phyloP scores from a whole-genome alignment of 1,284 basidiomycete species.

The Gomphus bonarii region DNA sequence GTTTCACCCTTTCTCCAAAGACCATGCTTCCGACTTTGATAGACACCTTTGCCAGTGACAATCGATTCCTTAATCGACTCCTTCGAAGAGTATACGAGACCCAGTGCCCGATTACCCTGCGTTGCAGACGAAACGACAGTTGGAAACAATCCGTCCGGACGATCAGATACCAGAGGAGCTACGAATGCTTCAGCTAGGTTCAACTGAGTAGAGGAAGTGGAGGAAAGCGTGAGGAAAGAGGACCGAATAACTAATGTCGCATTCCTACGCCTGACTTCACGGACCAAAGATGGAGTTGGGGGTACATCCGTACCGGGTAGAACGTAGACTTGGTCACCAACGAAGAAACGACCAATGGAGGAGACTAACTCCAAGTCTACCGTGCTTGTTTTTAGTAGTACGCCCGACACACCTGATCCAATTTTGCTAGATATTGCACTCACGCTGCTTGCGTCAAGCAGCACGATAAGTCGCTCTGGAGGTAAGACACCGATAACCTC shows the following conservation, averaged over 20 bases:
- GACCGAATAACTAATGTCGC: slow-evolving; percentile 66
- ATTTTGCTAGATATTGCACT: slow-evolving; percentile 67
- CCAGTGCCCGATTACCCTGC: slow-evolving; percentile 72
- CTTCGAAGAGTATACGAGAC: slow-evolving; percentile 93
- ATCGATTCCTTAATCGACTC: slow-evolving; percentile 87
- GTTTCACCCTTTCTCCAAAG: slow-evolving; percentile 98
- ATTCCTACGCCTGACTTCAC: slow-evolving; percentile 46
- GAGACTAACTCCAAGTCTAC: slow-evolving; percentile 61
- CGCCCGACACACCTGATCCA: slow-evolving; percentile 63
- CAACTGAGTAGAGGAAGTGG: slow-evolving; percentile 47
- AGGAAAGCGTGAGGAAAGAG: slow-evolving; percentile 54
- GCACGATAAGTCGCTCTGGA: slow-evolving; percentile 59
- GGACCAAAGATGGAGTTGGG: slow-evolving; percentile 44
- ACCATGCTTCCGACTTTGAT: slow-evolving; percentile 94
- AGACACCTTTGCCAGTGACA: slow-evolving; percentile 82
- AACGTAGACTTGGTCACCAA: slow-evolving; percentile 51
- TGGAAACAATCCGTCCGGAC: slow-evolving; percentile 86
- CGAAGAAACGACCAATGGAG: slow-evolving; percentile 67
- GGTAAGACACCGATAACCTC: slow-evolving; percentile 63
- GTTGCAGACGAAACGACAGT: slow-evolving; percentile 78
- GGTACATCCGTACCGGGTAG: slow-evolving; percentile 35
- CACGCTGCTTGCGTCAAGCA: slow-evolving; percentile 61
- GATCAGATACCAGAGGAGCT: slow-evolving; percentile 75
- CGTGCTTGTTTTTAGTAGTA: slow-evolving; percentile 61
- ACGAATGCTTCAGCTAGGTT: slow-evolving; percentile 84